Evolutionary conservation across 257 asterid species (phyloP).

Genomic region (Solanum gracilifrons): DNA sequence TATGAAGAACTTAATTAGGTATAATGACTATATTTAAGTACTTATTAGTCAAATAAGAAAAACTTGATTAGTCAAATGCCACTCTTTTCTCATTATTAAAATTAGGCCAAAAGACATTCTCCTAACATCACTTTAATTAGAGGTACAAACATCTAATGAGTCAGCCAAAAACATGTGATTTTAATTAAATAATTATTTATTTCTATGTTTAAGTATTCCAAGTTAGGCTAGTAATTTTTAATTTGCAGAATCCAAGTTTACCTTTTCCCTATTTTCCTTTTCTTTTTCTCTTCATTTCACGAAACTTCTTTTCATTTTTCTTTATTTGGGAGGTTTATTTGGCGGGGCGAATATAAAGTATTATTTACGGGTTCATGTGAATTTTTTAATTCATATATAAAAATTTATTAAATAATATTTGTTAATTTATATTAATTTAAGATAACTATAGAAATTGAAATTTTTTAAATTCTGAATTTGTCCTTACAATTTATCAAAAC

Average conservation of each 20-base stretch:
- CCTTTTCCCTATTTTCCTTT: neutral
- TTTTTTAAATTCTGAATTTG: neutral
- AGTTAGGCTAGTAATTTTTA: neutral
- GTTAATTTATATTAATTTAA: neutral
- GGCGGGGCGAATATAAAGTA: neutral
- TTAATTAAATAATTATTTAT: neutral
- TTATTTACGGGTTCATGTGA: neutral
- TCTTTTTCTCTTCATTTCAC: neutral
- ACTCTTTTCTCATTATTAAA: neutral
- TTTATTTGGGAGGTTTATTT: neutral
- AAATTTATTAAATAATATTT: neutral
- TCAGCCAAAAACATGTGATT: neutral
- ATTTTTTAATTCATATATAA: neutral
- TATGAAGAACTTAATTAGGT: neutral
- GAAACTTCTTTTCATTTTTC: neutral
- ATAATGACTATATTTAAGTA: neutral
- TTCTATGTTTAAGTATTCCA: neutral
- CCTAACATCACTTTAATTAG: neutral
- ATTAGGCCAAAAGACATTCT: slow-evolving; percentile 7
- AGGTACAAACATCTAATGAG: neutral
- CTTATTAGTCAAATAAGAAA: neutral
- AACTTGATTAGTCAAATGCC: neutral
- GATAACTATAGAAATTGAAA: neutral
- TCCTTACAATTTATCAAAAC: neutral
- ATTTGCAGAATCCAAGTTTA: neutral